A percentile compares a stretch with the other conserved stretches of the same genome.
Conservation (phyloP, 768 basidiomycete species). For the Tylopilus vinaceipallidus region DNA sequence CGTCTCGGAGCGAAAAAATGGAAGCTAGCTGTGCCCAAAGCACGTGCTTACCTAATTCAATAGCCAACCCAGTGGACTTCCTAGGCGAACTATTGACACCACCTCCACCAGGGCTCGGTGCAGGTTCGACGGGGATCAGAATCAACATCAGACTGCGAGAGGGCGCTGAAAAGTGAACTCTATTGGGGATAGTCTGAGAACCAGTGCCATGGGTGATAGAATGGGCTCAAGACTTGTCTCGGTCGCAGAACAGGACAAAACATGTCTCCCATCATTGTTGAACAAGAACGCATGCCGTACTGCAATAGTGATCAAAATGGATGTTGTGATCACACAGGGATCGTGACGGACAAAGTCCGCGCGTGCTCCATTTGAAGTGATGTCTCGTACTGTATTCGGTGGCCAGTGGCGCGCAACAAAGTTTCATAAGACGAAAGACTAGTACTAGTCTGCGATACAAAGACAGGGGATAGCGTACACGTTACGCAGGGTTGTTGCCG, state of each 20-base stretch:
- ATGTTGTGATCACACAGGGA: slow-evolving; percentile 2
- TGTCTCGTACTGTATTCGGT: slow-evolving; percentile 1
- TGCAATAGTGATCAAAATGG: slow-evolving; percentile 10
- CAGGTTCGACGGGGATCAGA: slow-evolving; percentile 26
- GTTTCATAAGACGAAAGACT: slow-evolving; percentile 10
- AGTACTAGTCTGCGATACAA: slow-evolving; percentile 2
- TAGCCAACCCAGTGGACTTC: slow-evolving; percentile 3
- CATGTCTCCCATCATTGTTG: slow-evolving; percentile 1
- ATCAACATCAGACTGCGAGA: background rate
- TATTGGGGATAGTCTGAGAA: slow-evolving; percentile 12
- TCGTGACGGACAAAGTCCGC: slow-evolving; percentile 14
- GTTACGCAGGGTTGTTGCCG: slow-evolving; percentile 18
- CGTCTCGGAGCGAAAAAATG: slow-evolving; percentile 30
- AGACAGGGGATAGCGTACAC: slow-evolving; percentile 12
- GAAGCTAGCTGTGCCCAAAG: slow-evolving; percentile 25
- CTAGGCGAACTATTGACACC: slow-evolving; percentile 20
- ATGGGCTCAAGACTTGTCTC: slow-evolving; percentile 7
- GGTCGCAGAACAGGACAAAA: slow-evolving; percentile 9
- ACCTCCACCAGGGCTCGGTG: slow-evolving; percentile 15
- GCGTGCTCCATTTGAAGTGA: background rate
- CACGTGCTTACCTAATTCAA: slow-evolving; percentile 24
- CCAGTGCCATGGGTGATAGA: slow-evolving; percentile 2
- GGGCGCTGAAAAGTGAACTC: slow-evolving; percentile 2
- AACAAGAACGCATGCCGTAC: slow-evolving; percentile 12
- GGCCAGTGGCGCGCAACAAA: slow-evolving; percentile 17